Percentiles rank a stretch among this genome's conserved stretches.
Evolutionary conservation across 495 filamentous ascomycete species (phyloP).

Genomic region (Parathielavia appendiculata): DNA sequence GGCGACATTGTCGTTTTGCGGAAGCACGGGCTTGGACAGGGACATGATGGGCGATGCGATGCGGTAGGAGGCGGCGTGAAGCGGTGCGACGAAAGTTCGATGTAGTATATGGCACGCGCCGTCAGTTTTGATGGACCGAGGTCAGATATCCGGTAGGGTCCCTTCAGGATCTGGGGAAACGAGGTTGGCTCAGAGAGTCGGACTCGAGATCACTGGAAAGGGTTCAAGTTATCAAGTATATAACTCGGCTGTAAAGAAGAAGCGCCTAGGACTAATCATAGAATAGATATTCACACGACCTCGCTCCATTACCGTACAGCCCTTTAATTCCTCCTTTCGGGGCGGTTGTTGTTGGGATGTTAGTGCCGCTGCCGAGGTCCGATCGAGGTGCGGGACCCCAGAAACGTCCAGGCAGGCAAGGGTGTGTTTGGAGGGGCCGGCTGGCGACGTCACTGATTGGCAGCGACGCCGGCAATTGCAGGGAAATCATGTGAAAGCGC

Average conservation of each 20-base stretch:
- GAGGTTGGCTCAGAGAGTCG: too few relatives aligned
- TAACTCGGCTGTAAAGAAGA: neutral
- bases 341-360: slow-evolving; percentile 10
- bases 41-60: slow-evolving; percentile 28
- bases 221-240: neutral
- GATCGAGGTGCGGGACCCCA: slow-evolving; percentile 21
- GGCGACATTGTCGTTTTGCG: slow-evolving; percentile 86
- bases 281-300: neutral
- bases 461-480: too few relatives aligned
- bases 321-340: slow-evolving; percentile 6
- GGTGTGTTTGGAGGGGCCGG: neutral
- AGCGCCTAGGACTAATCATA: too few relatives aligned
- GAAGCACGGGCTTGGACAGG: slow-evolving; percentile 42
- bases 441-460: slow-evolving; percentile 21
- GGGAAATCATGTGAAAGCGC: too few relatives aligned
- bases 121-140: neutral
- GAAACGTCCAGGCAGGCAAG: neutral
- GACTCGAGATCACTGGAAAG: neutral
- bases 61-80: neutral
- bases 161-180: too few relatives aligned
- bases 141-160: too few relatives aligned
- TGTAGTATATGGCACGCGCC: neutral
- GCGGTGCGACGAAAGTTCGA: neutral
- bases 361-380: slow-evolving; percentile 28
- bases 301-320: neutral